These are phyloP conservation scores for Mucor mucedo DNA, from an alignment of 371 early-diverging fungal species.

Conservation along the genomic window DNA sequence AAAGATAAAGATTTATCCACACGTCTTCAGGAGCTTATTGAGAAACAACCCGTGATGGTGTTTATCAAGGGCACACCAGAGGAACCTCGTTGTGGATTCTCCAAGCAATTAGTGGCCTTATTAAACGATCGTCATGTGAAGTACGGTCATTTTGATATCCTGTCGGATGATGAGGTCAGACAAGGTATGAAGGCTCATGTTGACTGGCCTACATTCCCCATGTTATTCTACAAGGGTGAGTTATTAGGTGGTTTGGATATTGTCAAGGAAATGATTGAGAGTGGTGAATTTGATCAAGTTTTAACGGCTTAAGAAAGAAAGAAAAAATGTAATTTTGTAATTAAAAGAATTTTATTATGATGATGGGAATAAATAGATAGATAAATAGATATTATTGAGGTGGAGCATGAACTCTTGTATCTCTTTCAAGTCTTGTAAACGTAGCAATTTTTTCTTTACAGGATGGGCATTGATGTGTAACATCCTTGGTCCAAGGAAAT, in stretches of 20 bases:
- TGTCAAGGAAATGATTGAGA: conserved; percentile 78
- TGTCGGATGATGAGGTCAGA: conserved; percentile 88
- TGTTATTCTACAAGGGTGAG: conserved; percentile 90
- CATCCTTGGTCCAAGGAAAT: conserved; percentile 28
- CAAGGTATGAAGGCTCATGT: conserved; percentile 67
- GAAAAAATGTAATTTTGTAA: neutral
- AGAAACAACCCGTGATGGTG: conserved; percentile 76
- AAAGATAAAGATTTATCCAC: conserved; percentile 76
- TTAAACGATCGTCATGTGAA: conserved; percentile 73
- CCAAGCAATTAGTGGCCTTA: conserved; percentile 73
- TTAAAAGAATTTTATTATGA: no score
- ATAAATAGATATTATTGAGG: neutral
- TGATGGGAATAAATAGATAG: neutral
- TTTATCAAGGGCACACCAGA: conserved; percentile 96
- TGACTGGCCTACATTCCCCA: conserved; percentile 64
- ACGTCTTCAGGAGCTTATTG: conserved; percentile 71
- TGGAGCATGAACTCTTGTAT: conserved; percentile 19
- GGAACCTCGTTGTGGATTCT: conserved; percentile 88
- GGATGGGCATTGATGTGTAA: conserved; percentile 23
- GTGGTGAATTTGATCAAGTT: conserved; percentile 53
- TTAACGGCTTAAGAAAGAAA: conserved; percentile 39
- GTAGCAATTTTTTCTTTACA: conserved; percentile 28
- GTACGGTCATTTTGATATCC: conserved; percentile 85
- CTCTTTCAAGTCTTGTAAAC: conserved; percentile 27
- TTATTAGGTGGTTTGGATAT: conserved; percentile 96